Evolutionary conservation across 345 rosid species (phyloP).

Genomic region (Lenwebbia sp.): DNA sequence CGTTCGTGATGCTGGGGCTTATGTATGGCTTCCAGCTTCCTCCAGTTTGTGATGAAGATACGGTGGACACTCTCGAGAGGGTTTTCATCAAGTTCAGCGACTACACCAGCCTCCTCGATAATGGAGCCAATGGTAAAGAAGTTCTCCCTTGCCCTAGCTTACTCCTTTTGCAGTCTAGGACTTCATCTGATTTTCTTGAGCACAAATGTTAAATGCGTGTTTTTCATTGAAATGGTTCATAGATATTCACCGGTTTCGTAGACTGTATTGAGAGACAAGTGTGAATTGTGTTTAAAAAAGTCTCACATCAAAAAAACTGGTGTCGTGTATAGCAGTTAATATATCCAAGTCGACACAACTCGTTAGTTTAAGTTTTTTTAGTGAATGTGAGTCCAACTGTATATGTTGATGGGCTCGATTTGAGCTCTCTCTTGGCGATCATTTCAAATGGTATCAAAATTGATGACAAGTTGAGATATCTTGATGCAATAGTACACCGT

Average conservation of each 20-base stretch:
- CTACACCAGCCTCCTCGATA: not conserved
- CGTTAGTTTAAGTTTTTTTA: not conserved
- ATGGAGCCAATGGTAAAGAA: not conserved
- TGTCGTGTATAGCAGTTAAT: rapidly evolving
- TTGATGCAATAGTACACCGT: too few species aligned
- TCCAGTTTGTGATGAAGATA: not conserved
- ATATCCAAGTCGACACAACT: not conserved
- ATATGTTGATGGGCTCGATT: rapidly evolving
- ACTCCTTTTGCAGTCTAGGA: not conserved
- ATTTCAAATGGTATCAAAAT: too few species aligned
- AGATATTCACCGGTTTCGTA: not conserved
- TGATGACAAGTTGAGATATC: too few species aligned
- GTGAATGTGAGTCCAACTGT: not conserved
- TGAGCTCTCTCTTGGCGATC: not conserved
- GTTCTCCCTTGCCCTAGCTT: not conserved
- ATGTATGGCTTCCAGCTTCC: constrained; percentile 6
- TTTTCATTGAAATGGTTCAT: not conserved
- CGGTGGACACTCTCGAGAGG: constrained; percentile 1
- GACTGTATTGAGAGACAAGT: rapidly evolving
- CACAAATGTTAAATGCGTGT: not conserved
- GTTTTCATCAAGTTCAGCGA: constrained; percentile 1
- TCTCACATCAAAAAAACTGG: rapidly evolving
- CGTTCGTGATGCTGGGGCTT: constrained; percentile 1
- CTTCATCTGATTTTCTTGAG: not conserved
- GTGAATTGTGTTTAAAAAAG: not conserved